A percentile compares a stretch with the other conserved stretches of the same genome.
phyloP scores from a whole-genome alignment of 768 basidiomycete species.

The Serendipita sp. region DNA sequence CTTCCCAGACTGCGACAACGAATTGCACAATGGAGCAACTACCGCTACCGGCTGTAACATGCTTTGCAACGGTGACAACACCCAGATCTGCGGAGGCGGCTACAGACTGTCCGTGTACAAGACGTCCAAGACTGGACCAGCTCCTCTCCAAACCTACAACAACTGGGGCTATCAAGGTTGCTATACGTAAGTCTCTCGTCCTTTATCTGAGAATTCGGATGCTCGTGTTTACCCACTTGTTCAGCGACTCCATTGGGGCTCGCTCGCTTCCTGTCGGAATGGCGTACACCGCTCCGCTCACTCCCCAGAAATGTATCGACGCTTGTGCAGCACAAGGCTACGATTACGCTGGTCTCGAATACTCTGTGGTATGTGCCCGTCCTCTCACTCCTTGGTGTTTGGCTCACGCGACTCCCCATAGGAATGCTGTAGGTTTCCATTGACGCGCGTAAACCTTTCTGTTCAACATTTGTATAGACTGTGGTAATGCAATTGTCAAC shows the following conservation, averaged over 20 bases:
- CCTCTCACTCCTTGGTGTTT: background rate
- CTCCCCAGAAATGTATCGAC: slow-evolving; percentile 21
- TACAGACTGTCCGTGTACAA: slow-evolving; percentile 32
- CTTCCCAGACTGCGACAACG: slow-evolving; percentile 46
- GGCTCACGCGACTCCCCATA: background rate
- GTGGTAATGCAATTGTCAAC: slow-evolving; percentile 31
- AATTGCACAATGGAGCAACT: slow-evolving; percentile 30
- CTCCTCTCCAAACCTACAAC: slow-evolving; percentile 46
- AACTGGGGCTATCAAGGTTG: background rate
- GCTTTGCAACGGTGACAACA: slow-evolving; percentile 42
- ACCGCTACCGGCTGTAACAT: slow-evolving; percentile 37
- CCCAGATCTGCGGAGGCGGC: slow-evolving; percentile 21
- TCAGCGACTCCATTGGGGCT: background rate
- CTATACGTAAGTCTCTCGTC: background rate
- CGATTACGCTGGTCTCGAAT: slow-evolving; percentile 27
- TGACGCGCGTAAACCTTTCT: background rate
- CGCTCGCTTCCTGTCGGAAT: background rate
- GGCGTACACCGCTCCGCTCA: background rate
- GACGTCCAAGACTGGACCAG: slow-evolving; percentile 36
- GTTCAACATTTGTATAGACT: slow-evolving; percentile 26
- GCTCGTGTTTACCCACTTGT: background rate
- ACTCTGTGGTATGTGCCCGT: slow-evolving; percentile 15
- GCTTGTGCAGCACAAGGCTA: slow-evolving; percentile 44
- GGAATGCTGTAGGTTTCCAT: slow-evolving; percentile 38
- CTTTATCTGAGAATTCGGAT: background rate